Evolutionary conservation across 768 basidiomycete genomes (phyloP).

Genomic region (Leccinum boreale): DNA sequence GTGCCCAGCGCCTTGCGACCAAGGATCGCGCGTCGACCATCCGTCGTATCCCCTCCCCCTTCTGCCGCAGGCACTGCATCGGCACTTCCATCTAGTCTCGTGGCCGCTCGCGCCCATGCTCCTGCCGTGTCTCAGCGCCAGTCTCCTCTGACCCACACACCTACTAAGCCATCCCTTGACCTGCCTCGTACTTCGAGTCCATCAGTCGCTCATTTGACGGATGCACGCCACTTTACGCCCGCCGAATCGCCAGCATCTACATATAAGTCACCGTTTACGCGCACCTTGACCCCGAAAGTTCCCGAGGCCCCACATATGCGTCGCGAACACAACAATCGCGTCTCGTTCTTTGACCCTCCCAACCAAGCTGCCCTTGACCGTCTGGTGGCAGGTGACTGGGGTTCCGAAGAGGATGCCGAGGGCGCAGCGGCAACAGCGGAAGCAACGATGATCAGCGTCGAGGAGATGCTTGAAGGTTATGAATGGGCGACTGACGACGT

Average conservation of each 20-base stretch:
- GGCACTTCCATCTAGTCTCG: conserved; percentile 23
- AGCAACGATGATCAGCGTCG: conserved; percentile 85
- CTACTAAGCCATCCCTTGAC: conserved; percentile 21
- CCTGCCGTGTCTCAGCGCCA: conserved; percentile 25
- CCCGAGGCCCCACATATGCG: conserved; percentile 39
- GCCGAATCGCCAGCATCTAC: conserved; percentile 13
- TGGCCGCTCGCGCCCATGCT: conserved; percentile 19
- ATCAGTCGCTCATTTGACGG: conserved; percentile 7
- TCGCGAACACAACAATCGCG: conserved; percentile 61
- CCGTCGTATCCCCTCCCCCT: conserved; percentile 39
- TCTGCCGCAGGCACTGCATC: conserved; percentile 24
- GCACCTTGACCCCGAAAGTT: conserved; percentile 27
- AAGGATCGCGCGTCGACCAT: conserved; percentile 40
- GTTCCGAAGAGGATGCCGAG: conserved; percentile 46
- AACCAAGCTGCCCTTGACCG: conserved; percentile 75
- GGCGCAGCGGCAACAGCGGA: conserved; percentile 73
- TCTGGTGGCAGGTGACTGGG: conserved; percentile 49
- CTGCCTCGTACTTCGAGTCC: conserved; percentile 17
- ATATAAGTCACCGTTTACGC: conserved; percentile 26
- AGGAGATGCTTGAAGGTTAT: conserved; percentile 98
- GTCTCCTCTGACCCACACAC: conserved; percentile 7
- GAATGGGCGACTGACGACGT: conserved; percentile 90
- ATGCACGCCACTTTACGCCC: conserved; percentile 16
- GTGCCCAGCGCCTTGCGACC: conserved; percentile 35
- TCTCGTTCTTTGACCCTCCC: conserved; percentile 79